Evolutionary conservation across 345 rosid genomes (phyloP).

Genomic region (Eucalyptus albens): DNA sequence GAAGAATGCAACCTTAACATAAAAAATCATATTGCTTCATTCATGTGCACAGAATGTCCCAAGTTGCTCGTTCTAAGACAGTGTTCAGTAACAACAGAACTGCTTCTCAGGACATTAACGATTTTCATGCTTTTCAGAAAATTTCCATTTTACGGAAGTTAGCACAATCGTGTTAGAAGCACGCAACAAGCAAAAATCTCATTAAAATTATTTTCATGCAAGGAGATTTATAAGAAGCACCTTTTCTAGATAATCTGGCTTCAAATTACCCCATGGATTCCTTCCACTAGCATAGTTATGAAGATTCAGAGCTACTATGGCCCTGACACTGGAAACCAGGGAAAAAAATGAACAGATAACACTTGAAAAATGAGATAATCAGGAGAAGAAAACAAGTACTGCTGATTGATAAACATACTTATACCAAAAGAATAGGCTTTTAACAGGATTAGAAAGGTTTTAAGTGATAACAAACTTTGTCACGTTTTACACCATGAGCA

Average conservation of each 20-base stretch:
- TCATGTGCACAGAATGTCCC: not conserved
- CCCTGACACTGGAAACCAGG: slow-evolving; percentile 49
- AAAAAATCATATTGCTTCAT: not conserved
- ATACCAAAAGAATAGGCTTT: not conserved
- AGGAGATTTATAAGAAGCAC: slow-evolving; percentile 10
- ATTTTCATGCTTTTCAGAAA: not conserved
- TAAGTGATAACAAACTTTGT: not conserved
- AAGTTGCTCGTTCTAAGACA: not conserved
- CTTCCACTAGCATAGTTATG: slow-evolving; percentile 93
- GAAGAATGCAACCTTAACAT: not conserved
- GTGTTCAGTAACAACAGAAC: not conserved
- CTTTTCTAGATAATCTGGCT: slow-evolving; percentile 77
- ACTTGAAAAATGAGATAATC: not conserved
- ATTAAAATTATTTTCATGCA: not conserved
- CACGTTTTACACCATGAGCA: not conserved
- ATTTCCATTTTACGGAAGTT: not conserved
- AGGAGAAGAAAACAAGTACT: not conserved
- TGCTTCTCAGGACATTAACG: not conserved
- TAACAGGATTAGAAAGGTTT: not conserved
- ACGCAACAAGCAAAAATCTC: not conserved
- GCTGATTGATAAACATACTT: not conserved
- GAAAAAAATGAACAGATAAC: not conserved
- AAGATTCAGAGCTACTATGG: slow-evolving; percentile 87
- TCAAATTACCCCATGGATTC: slow-evolving; percentile 88
- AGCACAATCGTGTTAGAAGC: not conserved